phyloP scores from a whole-genome alignment of 1,284 basidiomycete genomes.

The Golubevia sp. region DNA sequence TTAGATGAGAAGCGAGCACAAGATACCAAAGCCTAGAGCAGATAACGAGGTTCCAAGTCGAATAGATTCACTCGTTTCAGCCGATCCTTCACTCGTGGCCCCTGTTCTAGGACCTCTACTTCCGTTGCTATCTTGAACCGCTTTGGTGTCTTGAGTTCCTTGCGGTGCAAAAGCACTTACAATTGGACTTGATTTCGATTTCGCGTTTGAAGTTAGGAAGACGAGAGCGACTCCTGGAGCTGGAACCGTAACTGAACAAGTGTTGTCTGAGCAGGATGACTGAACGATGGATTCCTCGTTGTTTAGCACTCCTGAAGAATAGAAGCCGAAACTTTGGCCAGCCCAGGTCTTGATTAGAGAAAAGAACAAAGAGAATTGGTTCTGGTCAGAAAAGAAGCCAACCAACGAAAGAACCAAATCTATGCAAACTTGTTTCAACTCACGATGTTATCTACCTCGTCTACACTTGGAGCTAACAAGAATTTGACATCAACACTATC shows the following conservation, averaged over 20 bases:
- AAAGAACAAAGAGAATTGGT: neutral
- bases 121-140: constrained; percentile 6
- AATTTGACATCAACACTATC: constrained; percentile 62
- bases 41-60: too few species aligned
- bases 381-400: neutral
- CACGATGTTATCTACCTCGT: constrained; percentile 70
- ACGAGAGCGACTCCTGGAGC: constrained; percentile 76
- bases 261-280: constrained; percentile 67
- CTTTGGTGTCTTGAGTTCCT: constrained; percentile 5
- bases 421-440: constrained; percentile 1
- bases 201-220: constrained; percentile 65
- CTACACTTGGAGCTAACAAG: constrained; percentile 67
- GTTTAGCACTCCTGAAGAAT: constrained; percentile 70
- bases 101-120: constrained; percentile 4
- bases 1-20: neutral
- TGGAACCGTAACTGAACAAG: constrained; percentile 71
- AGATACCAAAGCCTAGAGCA: too few species aligned
- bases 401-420: neutral
- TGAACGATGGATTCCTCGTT: constrained; percentile 67
- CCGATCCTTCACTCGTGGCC: constrained; percentile 3
- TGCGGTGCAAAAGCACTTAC: constrained; percentile 7
- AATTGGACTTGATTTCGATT: constrained; percentile 1
- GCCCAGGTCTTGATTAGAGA: constrained; percentile 69
- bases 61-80: too few species aligned
- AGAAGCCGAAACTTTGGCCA: constrained; percentile 74